Percentiles rank a stretch among this genome's conserved stretches.
phyloP scores from a whole-genome alignment of 1,284 basidiomycete genomes.

The Porogramme epimiltina region DNA sequence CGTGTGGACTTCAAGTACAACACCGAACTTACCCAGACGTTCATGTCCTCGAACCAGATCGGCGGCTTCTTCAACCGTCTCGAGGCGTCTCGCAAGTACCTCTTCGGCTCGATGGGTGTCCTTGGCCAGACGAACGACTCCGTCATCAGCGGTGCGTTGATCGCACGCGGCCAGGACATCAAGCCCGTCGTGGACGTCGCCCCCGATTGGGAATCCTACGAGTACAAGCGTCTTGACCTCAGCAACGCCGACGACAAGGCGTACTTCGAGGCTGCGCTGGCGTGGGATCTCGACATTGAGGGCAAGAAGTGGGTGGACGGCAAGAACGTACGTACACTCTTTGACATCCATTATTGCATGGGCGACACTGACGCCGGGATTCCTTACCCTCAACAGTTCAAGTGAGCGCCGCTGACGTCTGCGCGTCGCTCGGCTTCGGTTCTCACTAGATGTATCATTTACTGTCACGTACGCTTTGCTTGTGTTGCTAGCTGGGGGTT shows the following conservation, averaged over 20 bases:
- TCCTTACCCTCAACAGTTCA: constrained; percentile 28
- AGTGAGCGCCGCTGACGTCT: constrained; percentile 24
- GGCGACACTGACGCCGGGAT: background rate
- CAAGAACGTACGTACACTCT: constrained; percentile 63
- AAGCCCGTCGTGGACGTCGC: constrained; percentile 79
- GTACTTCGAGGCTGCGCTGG: constrained; percentile 88
- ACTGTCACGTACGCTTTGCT: constrained; percentile 15
- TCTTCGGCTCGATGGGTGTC: constrained; percentile 93
- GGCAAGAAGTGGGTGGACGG: constrained; percentile 89
- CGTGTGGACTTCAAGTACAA: constrained; percentile 97
- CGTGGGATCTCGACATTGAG: constrained; percentile 87
- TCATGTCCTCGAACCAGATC: constrained; percentile 93
- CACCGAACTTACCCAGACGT: constrained; percentile 88
- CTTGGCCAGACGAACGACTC: constrained; percentile 82
- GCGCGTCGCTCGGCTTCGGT: background rate
- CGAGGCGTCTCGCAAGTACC: constrained; percentile 93
- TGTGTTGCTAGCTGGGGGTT: constrained; percentile 24
- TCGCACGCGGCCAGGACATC: constrained; percentile 78
- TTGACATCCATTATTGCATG: constrained; percentile 5
- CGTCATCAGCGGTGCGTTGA: constrained; percentile 79
- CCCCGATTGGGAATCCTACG: constrained; percentile 93
- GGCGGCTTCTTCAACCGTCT: constrained; percentile 96
- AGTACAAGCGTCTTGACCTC: constrained; percentile 74
- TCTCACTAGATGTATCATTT: constrained; percentile 23
- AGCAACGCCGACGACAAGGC: constrained; percentile 73